Evolutionary conservation across 2,329 filamentous ascomycete species (phyloP), one percentile per base, ranked within the genome.

Genomic region (Pezizomycotina sp.): DNA sequence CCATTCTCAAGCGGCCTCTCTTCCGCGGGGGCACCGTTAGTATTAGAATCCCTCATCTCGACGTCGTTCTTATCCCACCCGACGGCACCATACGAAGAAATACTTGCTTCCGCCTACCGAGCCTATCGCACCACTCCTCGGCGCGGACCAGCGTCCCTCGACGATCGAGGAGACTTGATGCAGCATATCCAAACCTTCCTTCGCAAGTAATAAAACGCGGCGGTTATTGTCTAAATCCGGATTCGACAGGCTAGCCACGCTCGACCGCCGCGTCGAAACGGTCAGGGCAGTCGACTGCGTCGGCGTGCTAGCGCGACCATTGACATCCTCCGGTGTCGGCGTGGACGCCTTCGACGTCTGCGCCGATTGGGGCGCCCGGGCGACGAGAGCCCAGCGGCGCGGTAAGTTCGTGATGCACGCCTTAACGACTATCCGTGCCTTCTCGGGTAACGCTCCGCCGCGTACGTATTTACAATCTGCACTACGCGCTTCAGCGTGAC

Each of bases 151-250:
- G 77, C 0, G 89, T 95, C 34, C 82, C 78, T 48, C 91, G 80
- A 95, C 68, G 2, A 93, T 80, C 4, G 75, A 73, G 25, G 75
- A 89, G 31, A 98, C 82, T 55, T 93, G 83, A 1, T 73, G 69
- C 66, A 95, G 83, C 77, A 95, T 92, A 49, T 93, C 83, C 9
- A 95, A 63, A 0, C 84, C 82, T 55, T 95, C 86, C 51, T 77
- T 78, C 5, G 86, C 86, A 33, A 95, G 71, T 1, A 89, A 72
- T 8, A 95, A 61, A 37, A 91, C 83, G 25, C 77, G 68, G 48
- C 83, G 76, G 0, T 81, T n/a, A n/a, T n/a, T n/a, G n/a, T n/a
- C n/a, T n/a, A n/a, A n/a, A n/a, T n/a, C n/a, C n/a, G 63, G 57
- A 7, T 64, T 64, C 12, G 66, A 65, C 27, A 66, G 63, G 1